Evolutionary conservation across 2,329 filamentous ascomycete genomes (phyloP).

Genomic region (Alternaria viburni): DNA sequence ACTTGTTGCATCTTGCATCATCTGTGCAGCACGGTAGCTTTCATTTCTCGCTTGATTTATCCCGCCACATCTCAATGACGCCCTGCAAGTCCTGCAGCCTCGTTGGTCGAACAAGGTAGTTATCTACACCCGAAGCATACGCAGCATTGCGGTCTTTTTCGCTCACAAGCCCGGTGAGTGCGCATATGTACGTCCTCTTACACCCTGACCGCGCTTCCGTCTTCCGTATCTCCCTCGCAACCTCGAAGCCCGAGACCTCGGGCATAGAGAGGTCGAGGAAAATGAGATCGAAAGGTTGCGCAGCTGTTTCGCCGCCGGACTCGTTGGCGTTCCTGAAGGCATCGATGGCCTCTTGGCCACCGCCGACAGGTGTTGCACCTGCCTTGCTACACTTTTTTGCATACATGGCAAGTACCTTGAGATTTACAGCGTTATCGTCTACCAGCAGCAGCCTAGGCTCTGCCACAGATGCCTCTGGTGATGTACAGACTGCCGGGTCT

Average conservation of each 20-base stretch:
- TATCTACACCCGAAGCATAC: conserved; percentile 9
- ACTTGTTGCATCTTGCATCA: not conserved
- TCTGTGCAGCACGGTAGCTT: not conserved
- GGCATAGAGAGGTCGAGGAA: conserved; percentile 13
- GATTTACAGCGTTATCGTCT: conserved; percentile 10
- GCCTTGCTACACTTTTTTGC: conserved; percentile 6
- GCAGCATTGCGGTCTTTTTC: conserved; percentile 10
- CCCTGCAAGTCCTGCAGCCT: conserved; percentile 2
- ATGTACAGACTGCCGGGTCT: not conserved
- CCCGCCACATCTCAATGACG: conserved; percentile 2
- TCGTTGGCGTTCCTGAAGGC: not conserved
- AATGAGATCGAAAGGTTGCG: conserved; percentile 8
- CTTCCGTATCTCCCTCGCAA: conserved; percentile 11
- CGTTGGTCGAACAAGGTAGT: conserved; percentile 8
- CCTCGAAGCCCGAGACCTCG: conserved; percentile 7
- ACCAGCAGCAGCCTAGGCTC: conserved; percentile 9
- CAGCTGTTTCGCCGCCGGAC: not conserved
- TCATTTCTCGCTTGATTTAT: not conserved
- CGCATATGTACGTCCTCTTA: conserved; percentile 8
- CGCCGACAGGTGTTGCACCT: conserved; percentile 3
- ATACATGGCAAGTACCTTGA: conserved; percentile 11
- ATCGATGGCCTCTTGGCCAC: conserved; percentile 10
- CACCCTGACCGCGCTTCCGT: not conserved
- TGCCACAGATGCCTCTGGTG: not conserved
- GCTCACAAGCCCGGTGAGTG: conserved; percentile 10